Evolutionary conservation across 441 rosid genomes (phyloP).

Genomic region (Gossypium davidsonii): DNA sequence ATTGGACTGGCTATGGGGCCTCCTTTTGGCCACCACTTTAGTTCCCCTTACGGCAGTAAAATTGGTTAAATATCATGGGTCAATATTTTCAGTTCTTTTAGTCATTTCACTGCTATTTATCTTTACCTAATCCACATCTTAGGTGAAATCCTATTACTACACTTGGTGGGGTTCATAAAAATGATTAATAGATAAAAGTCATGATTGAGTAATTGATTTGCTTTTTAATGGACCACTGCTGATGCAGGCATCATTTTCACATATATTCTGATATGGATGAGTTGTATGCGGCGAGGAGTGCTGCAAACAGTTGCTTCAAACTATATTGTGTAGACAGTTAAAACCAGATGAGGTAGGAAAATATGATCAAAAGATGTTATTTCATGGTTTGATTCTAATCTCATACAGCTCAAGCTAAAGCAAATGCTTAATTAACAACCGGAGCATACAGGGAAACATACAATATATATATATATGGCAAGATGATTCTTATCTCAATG

Average conservation of each 20-base stretch:
- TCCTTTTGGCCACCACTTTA: constrained; percentile 18
- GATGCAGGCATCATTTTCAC: constrained; percentile 13
- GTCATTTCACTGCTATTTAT: not conserved
- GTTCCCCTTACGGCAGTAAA: not conserved
- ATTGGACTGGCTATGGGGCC: constrained; percentile 24
- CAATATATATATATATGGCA: not conserved
- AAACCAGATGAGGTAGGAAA: constrained; percentile 5
- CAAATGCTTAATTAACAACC: constrained; percentile 18
- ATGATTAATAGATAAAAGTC: constrained; percentile 23
- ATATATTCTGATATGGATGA: not conserved
- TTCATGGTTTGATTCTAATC: constrained; percentile 22
- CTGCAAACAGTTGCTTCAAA: constrained; percentile 2
- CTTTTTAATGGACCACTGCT: constrained; percentile 16
- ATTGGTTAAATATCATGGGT: not conserved
- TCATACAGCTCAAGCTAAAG: constrained; percentile 17
- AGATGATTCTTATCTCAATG: constrained; percentile 22
- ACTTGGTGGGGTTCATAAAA: constrained; percentile 21
- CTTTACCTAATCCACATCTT: constrained; percentile 15
- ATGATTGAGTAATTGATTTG: constrained; percentile 23
- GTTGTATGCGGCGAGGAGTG: constrained; percentile 26
- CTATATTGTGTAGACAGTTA: not conserved
- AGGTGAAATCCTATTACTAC: constrained; percentile 14
- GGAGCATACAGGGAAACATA: constrained; percentile 15
- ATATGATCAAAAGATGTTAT: constrained; percentile 22
- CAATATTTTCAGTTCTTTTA: not conserved